Base-by-base conservation (phyloP, 148 eudicot species). In the Nepenthes mirabilis region DNA sequence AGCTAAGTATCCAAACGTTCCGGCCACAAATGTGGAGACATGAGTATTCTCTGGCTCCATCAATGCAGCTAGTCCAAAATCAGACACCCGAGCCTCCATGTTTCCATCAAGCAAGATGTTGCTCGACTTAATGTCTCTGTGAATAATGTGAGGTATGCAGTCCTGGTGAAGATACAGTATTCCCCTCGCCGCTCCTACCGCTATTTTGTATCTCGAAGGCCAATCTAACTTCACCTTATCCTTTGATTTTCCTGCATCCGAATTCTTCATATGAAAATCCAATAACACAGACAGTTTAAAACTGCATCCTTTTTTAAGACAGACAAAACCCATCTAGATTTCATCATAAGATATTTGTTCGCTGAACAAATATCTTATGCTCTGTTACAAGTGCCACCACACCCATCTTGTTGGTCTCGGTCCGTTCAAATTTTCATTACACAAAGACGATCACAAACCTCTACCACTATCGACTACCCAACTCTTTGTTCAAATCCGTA, bases 1-100 rank as follows among this genome's bases (percentile, higher is more conserved):
- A 65, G 96, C 88, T 56, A 91, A 78, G 75, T 91, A 91, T 33
- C 98, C 98, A 43, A 91, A 91, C 57, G 98, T 91, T 54, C 98
- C 98, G 14, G 94, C 98, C 33, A 88, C 75, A 14, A 82, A 35
- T 0, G 98, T 91, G 2, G 98, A 83, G 43, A 88, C 98, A 71
- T 91, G 98, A 58, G 98, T 81, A 70, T 88, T 81, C 57, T 91
- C 85, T 0, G 95, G 88, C 60, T 74, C 94, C 94, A 88, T 85
- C 68, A 91, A 70, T 6, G 98, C 88, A 49, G 98, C 98, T 50
- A 91, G 70, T 51, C 96, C 98, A 50, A 91, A 91, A 65, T 91
- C 98, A 33, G 96, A 88, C 0, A 91, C 90, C 47, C 80, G 75
- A 65, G 96, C 98, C 72, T 85, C 90, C 81, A 82, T 69, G 71